Evolutionary conservation across 345 rosid species (phyloP).

Genomic region (Syzygium aqueum): DNA sequence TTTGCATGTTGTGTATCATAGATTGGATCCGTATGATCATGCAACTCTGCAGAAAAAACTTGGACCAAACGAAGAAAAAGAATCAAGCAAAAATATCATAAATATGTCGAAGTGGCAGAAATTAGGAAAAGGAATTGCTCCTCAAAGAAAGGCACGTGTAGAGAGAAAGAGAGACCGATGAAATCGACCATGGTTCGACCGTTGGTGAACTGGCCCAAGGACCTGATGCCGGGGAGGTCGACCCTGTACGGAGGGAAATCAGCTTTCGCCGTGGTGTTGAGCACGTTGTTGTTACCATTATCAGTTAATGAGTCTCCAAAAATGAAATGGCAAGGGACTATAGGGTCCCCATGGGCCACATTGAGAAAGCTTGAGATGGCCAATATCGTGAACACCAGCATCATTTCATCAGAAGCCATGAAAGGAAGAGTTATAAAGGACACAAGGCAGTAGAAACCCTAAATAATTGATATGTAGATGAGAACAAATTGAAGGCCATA

Average conservation of each 20-base stretch:
- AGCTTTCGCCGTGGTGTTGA: not conserved
- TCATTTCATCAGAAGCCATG: not conserved
- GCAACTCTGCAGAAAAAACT: not conserved
- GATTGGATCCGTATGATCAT: not conserved
- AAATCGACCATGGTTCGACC: conserved; percentile 4
- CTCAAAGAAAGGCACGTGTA: not conserved
- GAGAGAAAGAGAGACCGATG: not conserved
- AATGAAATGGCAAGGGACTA: conserved; percentile 21
- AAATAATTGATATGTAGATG: not conserved
- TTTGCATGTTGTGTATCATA: not conserved
- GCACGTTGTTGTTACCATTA: conserved; percentile 13
- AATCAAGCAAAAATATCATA: not conserved
- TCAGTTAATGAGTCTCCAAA: conserved; percentile 21
- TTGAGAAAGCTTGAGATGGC: not conserved
- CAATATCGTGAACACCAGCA: not conserved
- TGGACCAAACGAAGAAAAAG: not conserved
- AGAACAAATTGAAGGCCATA: not conserved
- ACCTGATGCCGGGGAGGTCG: conserved; percentile 1
- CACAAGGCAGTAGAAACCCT: not conserved
- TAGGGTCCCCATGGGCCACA: not conserved
- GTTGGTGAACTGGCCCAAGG: conserved; percentile 15
- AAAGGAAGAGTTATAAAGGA: not conserved
- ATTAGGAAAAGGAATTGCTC: not conserved
- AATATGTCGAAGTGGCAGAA: not conserved
- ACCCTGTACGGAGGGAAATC: conserved; percentile 13